Evolutionary conservation across 139 green algal genomes (phyloP), one percentile per base, ranked within the genome.

Genomic region (Mesostigma viride): DNA sequence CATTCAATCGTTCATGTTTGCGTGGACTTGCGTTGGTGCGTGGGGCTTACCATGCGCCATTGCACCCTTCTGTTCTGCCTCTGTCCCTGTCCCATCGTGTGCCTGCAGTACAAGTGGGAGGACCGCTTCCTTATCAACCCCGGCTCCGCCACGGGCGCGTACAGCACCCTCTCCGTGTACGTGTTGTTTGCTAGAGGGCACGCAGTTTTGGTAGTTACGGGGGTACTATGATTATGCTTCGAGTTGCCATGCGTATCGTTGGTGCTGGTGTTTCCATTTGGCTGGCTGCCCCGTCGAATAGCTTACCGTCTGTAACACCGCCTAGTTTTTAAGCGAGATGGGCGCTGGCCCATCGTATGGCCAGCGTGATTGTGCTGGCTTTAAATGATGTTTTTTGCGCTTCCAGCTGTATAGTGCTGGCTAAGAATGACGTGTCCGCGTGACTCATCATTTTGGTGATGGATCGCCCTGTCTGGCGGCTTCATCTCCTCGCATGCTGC

Each of bases 141-240:
- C 0, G 92, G 92, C 1, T 95, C 87, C 8, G 92, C 91, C 1
- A 98, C 90, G 0, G 92, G 92, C 14, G 89, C 91, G 2, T 95
- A 86, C 75, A 84, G 76, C 70, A 78, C 57, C 32, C 35, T 78
- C 17, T 24, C 40, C 14, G 40, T 24, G 40, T 53, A 17, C 14
- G 26, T 35, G 58, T 31, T 20, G 47, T 26, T n/a, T n/a, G n/a
- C n/a, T n/a, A 24, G 8, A 65, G 45, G 11, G 14, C 17, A 0
- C 20, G 8, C 45, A 26, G 28, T 62, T 2, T 24, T n/a, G 44
- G 27, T 24, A 22, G 20, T 26, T 3, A 22, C 24, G 58, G 58
- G 3, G 24, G 11, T 4, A 17, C 34, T 58, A 26, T 26, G 27
- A 26, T 24, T 14, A 26, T 31, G 11, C 8, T 26, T 1, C 24